These are phyloP conservation scores for Coffea eugenioides DNA, from an alignment of 257 asterid genomes.

Conservation along the genomic window DNA sequence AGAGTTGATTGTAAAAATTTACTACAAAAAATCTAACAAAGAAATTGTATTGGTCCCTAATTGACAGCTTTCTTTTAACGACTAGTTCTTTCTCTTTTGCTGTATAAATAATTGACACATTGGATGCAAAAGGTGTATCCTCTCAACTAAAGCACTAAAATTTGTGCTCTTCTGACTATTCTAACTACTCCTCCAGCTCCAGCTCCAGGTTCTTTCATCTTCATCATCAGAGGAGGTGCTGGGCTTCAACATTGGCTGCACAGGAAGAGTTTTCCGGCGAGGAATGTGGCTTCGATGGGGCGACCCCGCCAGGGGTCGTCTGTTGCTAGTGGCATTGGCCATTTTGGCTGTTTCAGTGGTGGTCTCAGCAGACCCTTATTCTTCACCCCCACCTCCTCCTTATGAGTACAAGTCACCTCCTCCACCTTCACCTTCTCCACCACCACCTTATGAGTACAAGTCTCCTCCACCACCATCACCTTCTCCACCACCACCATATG, in stretches of 20 bases:
- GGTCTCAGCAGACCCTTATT: conserved; percentile 56
- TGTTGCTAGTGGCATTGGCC: conserved; percentile 53
- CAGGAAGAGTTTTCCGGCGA: conserved; percentile 27
- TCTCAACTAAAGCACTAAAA: conserved; percentile 15
- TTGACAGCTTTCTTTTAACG: conserved; percentile 48
- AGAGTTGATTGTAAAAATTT: conserved; percentile 4
- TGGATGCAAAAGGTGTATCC: conserved; percentile 25
- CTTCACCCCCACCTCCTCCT: conserved; percentile 37
- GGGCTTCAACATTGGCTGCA: conserved; percentile 15
- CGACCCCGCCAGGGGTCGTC: conserved; percentile 39
- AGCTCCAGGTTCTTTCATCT: neutral
- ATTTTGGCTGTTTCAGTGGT: conserved; percentile 44
- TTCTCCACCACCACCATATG: conserved; percentile 44
- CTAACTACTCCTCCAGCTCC: neutral
- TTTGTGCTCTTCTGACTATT: neutral
- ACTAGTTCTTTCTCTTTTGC: conserved; percentile 2
- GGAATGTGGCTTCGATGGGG: conserved; percentile 41
- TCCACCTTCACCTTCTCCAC: conserved; percentile 14
- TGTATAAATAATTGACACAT: conserved; percentile 35
- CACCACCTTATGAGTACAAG: conserved; percentile 26
- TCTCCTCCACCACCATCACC: conserved; percentile 43
- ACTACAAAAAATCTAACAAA: conserved; percentile 10
- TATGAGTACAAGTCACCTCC: conserved; percentile 27
- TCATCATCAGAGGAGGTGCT: neutral
- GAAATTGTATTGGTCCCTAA: conserved; percentile 22